Conservation (phyloP, 768 basidiomycete species). For the Amanita exitialis region DNA sequence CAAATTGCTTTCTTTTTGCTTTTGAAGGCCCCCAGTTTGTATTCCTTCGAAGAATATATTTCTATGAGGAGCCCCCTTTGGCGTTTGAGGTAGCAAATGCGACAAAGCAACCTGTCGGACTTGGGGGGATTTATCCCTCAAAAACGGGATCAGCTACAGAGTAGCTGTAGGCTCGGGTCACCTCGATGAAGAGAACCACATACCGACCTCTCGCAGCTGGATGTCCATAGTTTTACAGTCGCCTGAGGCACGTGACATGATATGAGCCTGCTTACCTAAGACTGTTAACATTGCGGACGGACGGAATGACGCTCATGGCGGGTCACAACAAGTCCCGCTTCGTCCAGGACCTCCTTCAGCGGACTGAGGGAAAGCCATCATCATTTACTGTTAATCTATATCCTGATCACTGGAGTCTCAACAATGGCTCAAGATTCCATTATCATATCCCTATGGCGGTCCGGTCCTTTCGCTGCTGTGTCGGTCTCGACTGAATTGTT, state of each 20-base stretch:
- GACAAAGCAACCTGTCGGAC: conserved; percentile 81
- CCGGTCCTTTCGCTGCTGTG: conserved; percentile 9
- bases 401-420: conserved; percentile 75
- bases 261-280: neutral
- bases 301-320: conserved; percentile 35
- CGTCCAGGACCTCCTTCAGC: conserved; percentile 48
- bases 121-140: conserved; percentile 80
- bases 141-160: conserved; percentile 68
- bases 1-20: conserved; percentile 51
- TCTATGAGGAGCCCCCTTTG: conserved; percentile 59
- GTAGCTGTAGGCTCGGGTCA: neutral
- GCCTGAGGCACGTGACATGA: conserved; percentile 22
- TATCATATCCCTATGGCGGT: conserved; percentile 74
- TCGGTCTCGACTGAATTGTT: conserved; percentile 1
- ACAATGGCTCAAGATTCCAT: conserved; percentile 71
- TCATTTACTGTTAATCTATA: conserved; percentile 76
- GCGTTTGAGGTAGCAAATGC: conserved; percentile 75
- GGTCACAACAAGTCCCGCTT: conserved; percentile 68
- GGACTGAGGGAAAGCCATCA: conserved; percentile 44
- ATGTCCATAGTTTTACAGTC: conserved; percentile 24
- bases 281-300: conserved; percentile 9
- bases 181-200: conserved; percentile 2
- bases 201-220: conserved; percentile 36
- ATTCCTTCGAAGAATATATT: conserved; percentile 64
- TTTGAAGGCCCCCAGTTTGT: conserved; percentile 45